phyloP scores from a whole-genome alignment of 2,329 filamentous ascomycete genomes.

The Exophiala phaeomuriformis region DNA sequence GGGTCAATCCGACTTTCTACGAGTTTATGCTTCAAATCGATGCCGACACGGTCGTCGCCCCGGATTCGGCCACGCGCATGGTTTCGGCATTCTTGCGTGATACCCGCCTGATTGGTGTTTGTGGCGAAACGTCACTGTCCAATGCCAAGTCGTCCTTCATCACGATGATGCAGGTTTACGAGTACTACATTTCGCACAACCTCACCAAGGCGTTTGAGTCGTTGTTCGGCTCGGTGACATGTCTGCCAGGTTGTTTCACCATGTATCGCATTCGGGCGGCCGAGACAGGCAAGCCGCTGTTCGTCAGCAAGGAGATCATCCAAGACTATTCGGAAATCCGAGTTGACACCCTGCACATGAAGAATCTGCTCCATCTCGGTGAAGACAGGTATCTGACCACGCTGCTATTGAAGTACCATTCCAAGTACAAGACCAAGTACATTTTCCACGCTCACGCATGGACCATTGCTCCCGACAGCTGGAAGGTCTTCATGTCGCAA shows the following conservation, averaged over 20 bases:
- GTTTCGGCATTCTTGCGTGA: conserved; percentile 86
- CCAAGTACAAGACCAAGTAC: conserved; percentile 97
- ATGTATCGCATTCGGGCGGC: conserved; percentile 97
- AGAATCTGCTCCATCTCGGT: conserved; percentile 92
- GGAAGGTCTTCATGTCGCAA: conserved; percentile 91
- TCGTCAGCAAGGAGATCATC: conserved; percentile 87
- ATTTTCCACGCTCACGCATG: conserved; percentile 86
- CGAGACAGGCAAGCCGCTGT: conserved; percentile 89
- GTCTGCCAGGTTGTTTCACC: conserved; percentile 95
- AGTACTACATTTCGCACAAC: conserved; percentile 99
- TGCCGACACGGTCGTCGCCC: conserved; percentile 88
- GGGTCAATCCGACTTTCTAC: conserved; percentile 97
- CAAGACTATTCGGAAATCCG: conserved; percentile 85
- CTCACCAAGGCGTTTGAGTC: conserved; percentile 94
- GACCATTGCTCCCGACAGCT: conserved; percentile 94
- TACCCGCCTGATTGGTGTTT: conserved; percentile 85
- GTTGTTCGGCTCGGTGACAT: conserved; percentile 94
- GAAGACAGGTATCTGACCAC: conserved; percentile 98
- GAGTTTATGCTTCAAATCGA: conserved; percentile 96
- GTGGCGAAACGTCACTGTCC: conserved; percentile 86
- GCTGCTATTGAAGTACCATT: conserved; percentile 82
- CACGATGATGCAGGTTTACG: conserved; percentile 99
- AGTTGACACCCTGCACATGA: conserved; percentile 97
- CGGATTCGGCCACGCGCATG: conserved; percentile 85
- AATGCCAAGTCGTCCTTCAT: conserved; percentile 90